Base-by-base conservation (phyloP, 2,329 filamentous ascomycete species). In the Pseudogymnoascus sp. region DNA sequence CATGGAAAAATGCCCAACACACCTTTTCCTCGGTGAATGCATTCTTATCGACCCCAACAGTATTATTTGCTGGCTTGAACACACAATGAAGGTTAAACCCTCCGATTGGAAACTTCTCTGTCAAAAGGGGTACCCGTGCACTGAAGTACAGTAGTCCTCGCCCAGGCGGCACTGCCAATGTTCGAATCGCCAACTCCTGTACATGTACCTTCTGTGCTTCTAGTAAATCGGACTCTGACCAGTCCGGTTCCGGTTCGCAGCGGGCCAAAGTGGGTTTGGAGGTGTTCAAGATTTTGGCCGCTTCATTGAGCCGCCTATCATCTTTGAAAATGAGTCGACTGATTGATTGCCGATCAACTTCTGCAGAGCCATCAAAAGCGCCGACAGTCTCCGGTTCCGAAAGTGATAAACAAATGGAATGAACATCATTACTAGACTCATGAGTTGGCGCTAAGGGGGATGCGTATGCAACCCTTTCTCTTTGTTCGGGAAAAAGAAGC, bases 1-100 rank as follows among this genome's bases (percentile, higher is more conserved):
- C 91, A 73, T 99, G 95, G 76, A 99, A 99, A 76, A 97, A 99
- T 0, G 93, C 93, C 95, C 95, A 99, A 72, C 91, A 93, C 42
- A 96, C 91, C 75, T 96, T 97, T 70, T 99, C 95, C 76, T 99
- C 95, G 0, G 90, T 93, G 71, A 96, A 96, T 2, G 88, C 80
- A 5, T 83, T 81, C 70, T 93, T 91, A 72, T 99, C 95, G 5
- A 95, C 92, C n/a, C 91, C 93, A 31, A 99, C 89, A 1, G 91
- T 96, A 37, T 92, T 92, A 67, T 96, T 95, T 66, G 89, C 87
- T 2, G 96, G 95, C 72, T 92, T 95, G 79, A 99, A 93, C 7
- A 95, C 81, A 71, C 93, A 97, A 62, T 90, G 91, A 37, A 96
- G 82, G 67, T 93, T 96, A 77, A 99, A 99, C 0, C 93, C 93